Conservation (phyloP, 257 asterid genomes). For the Nicotiana knightiana region DNA sequence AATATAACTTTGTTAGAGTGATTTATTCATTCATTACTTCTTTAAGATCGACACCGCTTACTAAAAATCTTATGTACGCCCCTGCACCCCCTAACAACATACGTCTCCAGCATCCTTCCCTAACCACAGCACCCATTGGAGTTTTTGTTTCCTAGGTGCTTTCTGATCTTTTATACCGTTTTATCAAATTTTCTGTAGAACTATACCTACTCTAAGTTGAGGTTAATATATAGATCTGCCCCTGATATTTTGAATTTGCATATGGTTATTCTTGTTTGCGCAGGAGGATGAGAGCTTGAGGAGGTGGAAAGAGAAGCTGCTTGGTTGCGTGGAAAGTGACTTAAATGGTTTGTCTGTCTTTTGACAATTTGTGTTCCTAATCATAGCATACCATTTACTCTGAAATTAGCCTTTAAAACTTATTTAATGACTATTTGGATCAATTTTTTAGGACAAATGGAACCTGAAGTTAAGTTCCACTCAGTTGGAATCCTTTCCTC, state of each 20-base stretch:
- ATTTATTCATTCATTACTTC: too few species aligned
- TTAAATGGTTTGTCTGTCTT: constrained; percentile 43
- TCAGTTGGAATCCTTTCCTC: constrained; percentile 59
- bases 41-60: too few species aligned
- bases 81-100: too few species aligned
- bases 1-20: too few species aligned
- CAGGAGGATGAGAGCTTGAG: constrained; percentile 78
- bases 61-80: too few species aligned
- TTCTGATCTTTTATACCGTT: too few species aligned
- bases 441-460: constrained; percentile 45
- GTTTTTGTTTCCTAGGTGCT: too few species aligned
- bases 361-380: neutral
- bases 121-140: too few species aligned
- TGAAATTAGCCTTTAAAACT: neutral
- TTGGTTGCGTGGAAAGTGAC: constrained; percentile 70
- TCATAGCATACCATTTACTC: neutral
- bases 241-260: neutral
- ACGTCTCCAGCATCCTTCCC: too few species aligned
- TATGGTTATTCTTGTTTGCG: neutral
- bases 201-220: too few species aligned
- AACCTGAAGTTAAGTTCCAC: constrained; percentile 67
- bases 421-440: neutral
- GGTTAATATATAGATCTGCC: too few species aligned
- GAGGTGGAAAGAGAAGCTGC: constrained; percentile 84
- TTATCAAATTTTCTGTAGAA: too few species aligned